Evolutionary conservation across 768 basidiomycete species (phyloP), one percentile per base, ranked within the genome.

Genomic region (Trametes cingulata): DNA sequence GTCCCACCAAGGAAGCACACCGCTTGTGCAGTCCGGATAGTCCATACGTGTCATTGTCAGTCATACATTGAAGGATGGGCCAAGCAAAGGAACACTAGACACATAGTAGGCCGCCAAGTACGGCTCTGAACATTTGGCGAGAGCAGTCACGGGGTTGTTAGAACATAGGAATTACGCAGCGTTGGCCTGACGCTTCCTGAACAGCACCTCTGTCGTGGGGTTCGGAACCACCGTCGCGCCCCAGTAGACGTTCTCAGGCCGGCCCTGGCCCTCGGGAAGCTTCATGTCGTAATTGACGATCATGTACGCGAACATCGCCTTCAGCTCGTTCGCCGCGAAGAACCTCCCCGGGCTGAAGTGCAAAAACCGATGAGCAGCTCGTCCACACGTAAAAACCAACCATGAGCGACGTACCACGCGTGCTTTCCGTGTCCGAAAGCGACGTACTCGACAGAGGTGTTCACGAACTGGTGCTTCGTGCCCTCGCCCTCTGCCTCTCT

Each of bases 321-420:
- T 77, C 19, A 77, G 46, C 61, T 73, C 73, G 56, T 62, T 70
- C 12, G 66, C 61, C 4, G 73, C 75, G 52, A 76, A 76, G 64
- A 74, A 74, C 1, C 75, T 65, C 5, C 76, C 73, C 0, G 76
- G 74, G 45, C 75, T 76, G 58, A 25, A 19, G 14, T 6, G 13
- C 8, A 35, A 10, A 13, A 36, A 6, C n/a, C 22, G 36, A 70
- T 49, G 3, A 46, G 43, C 12, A n/a, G 22, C 1, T 40, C 0
- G 17, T 37, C 15, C n/a, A 1, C 22, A 19, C 20, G 14, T 20
- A 9, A 22, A 20, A n/a, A n/a, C n/a, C 13, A 22, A 7, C 5
- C 5, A 19, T 6, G 37, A 4, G 7, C 8, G 19, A 63, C 70
- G 5, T 22, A 73, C 73, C 73, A 74, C 1, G 72, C 67, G 45